Evolutionary conservation across 441 rosid species (phyloP).

Genomic region (Pelargonium australe): DNA sequence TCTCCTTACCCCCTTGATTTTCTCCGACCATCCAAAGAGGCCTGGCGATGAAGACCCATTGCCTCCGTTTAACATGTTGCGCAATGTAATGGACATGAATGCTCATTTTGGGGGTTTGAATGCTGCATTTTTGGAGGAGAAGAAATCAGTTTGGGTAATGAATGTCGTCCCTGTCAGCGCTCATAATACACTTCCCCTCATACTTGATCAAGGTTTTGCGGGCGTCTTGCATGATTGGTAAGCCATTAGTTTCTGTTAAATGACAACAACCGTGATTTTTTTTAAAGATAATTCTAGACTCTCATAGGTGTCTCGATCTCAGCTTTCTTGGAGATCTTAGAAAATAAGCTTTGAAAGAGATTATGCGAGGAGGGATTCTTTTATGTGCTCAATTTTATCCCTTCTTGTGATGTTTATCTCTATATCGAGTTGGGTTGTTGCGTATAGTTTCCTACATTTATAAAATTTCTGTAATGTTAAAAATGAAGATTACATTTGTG

Average conservation of each 20-base stretch:
- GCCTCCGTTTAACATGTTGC: conserved; percentile 92
- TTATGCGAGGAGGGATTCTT: too few relatives aligned
- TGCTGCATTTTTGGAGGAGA: conserved; percentile 32
- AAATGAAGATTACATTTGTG: background rate
- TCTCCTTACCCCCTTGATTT: conserved; percentile 6
- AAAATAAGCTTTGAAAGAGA: too few relatives aligned
- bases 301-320: too few relatives aligned
- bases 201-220: conserved; percentile 81
- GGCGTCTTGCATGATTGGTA: conserved; percentile 96
- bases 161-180: background rate
- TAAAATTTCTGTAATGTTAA: too few relatives aligned
- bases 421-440: too few relatives aligned
- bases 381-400: too few relatives aligned
- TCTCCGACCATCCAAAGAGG: conserved; percentile 53
- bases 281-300: background rate
- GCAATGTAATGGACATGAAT: conserved; percentile 97
- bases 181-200: conserved; percentile 75
- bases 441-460: too few relatives aligned
- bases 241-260: conserved; percentile 22
- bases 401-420: too few relatives aligned
- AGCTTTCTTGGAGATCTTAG: background rate
- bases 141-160: conserved; percentile 1
- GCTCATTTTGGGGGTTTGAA: conserved; percentile 80
- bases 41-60: conserved; percentile 98
- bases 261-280: background rate